Evolutionary conservation across 2,329 filamentous ascomycete genomes (phyloP), one percentile per base, ranked within the genome.

Genomic region (Ophiostoma pallidulum): DNA sequence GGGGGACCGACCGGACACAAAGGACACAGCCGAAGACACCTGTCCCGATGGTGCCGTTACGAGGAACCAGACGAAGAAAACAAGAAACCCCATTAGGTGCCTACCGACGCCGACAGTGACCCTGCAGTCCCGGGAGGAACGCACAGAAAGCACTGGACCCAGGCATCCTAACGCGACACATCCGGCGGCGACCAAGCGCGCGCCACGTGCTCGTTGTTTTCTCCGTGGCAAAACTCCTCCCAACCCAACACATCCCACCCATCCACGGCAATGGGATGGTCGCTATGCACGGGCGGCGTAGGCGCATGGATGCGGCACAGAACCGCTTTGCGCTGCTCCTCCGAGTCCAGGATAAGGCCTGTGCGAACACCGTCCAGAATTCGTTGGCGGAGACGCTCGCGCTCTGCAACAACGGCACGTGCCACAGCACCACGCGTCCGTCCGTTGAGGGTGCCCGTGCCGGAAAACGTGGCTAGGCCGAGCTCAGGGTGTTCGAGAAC

Each of bases 401-500:
- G 74, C 59, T 80, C 78, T 3, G 66, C 62, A 1, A 82, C 66
- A 2, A 77, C 70, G 9, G 66, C 64, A 24, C 65, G 64, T 42
- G 38, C 26, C 9, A 54, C 10, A 2, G 24, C 39, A 4, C 14
- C 26, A 1, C 47, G 36, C 33, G 37, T 19, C 5, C 38, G 33
- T 2, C 12, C 19, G 13, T 20, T 22, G 10, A 39, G 6, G 14
- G 8, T 10, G 16, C 7, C 18, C 19, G 29, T 26, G 31, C 41
- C 41, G 13, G 4, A 8, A n/a, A 13, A 18, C 6, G 31, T 12
- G 71, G 67, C 18, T 74, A 67, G 67, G 36, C 74, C 75, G 8
- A 80, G 69, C 22, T 70, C 70, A 12, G 68, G 70, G 43, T 78
- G 78, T 56, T 84, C 81, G 29, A 89, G 68, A 2, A 86, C 64